phyloP scores from a whole-genome alignment of 805 yeast genomes.

The Spathaspora passalidarum region DNA sequence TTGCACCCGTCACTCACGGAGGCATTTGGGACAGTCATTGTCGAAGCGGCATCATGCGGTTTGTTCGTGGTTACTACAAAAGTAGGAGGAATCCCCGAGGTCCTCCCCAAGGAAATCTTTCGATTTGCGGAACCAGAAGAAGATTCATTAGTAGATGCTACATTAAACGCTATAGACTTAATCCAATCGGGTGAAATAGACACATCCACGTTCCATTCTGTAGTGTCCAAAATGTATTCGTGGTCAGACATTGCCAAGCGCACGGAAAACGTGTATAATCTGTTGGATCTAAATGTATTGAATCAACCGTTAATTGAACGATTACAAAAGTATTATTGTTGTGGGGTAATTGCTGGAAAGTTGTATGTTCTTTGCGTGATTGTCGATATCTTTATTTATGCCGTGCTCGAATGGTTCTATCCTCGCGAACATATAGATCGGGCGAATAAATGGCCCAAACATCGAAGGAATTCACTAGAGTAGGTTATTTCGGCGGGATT shows the following conservation, averaged over 20 bases:
- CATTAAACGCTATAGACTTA: conserved; percentile 63
- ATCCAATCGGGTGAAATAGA: conserved; percentile 60
- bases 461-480: neutral
- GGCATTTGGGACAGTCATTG: conserved; percentile 95
- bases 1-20: conserved; percentile 93
- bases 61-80: conserved; percentile 87
- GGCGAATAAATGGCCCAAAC: conserved; percentile 79
- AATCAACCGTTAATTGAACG: conserved; percentile 57
- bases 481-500: conserved; percentile 1
- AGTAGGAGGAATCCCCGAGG: conserved; percentile 98
- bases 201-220: conserved; percentile 73
- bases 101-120: conserved; percentile 89
- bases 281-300: conserved; percentile 35
- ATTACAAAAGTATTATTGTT: conserved; percentile 59
- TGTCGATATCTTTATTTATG: conserved; percentile 68
- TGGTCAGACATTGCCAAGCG: conserved; percentile 88
- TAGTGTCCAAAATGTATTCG: conserved; percentile 78
- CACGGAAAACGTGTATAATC: conserved; percentile 77
- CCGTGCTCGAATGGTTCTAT: conserved; percentile 63
- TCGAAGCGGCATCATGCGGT: conserved; percentile 97
- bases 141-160: conserved; percentile 70
- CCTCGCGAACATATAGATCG: conserved; percentile 71
- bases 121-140: conserved; percentile 88
- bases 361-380: conserved; percentile 77
- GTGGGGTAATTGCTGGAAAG: conserved; percentile 85